Percentiles rank a stretch among this genome's conserved stretches.
Conservation (phyloP, 345 rosid genomes). For the Heritiera littoralis region DNA sequence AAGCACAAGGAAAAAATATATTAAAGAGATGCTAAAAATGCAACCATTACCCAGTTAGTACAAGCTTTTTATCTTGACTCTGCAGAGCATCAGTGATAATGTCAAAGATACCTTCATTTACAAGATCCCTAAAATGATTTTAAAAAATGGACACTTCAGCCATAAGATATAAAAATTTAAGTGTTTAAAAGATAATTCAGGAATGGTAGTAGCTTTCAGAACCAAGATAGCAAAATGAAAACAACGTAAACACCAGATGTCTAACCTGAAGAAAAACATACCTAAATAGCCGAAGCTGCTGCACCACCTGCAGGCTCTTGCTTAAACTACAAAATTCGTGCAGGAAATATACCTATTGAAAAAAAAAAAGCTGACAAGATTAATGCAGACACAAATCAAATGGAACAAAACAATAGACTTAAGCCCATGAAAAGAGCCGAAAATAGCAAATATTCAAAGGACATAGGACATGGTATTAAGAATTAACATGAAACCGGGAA, state of each 20-base stretch:
- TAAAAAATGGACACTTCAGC: constrained; percentile 6
- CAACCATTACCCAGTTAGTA: constrained; percentile 74
- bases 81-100: constrained; percentile 69
- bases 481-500: neutral
- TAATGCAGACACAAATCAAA: constrained; percentile 10
- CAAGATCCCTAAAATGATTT: constrained; percentile 64
- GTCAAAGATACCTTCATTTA: constrained; percentile 76
- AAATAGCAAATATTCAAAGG: neutral
- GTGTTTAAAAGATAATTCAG: neutral
- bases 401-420: neutral
- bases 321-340: constrained; percentile 83
- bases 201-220: neutral
- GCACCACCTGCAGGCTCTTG: constrained; percentile 90
- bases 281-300: constrained; percentile 84
- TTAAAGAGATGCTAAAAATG: constrained; percentile 8
- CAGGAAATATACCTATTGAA: constrained; percentile 72
- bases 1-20: constrained; percentile 4
- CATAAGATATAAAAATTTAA: neutral
- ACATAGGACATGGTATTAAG: neutral
- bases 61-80: constrained; percentile 74
- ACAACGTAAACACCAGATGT: constrained; percentile 4
- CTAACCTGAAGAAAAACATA: constrained; percentile 31
- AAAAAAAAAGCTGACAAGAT: constrained; percentile 15
- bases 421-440: neutral
- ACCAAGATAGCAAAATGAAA: constrained; percentile 3